Base-by-base conservation (phyloP, 1,284 basidiomycete species). In the Crepidotus sp. region DNA sequence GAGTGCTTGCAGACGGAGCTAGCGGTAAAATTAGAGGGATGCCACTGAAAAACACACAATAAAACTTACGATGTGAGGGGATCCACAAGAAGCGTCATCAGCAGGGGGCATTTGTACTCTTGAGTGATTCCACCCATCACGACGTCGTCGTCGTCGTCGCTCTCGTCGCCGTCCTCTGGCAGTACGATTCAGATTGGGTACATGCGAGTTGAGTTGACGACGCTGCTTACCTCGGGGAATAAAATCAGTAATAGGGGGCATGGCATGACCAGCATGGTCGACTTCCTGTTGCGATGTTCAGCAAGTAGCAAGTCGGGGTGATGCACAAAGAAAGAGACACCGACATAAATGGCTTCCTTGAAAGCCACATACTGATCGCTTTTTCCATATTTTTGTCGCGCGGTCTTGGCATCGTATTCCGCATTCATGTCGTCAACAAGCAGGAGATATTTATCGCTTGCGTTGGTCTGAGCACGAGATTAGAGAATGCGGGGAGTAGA, bases 51-150 rank as follows among this genome's bases (percentile, higher is more conserved):
- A 13, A 24, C 11, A 41, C 3, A 29, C 3, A 29, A 27, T 8
- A 34, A 37, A 32, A 39, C 40, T 31, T 61, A 87, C 85, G 83
- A 84, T 7, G 82, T 88, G 43, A 82, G 62, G 4, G 89, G 88
- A 41, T 92, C 68, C 22, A 69, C 68, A 22, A 87, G 70, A 8
- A 70, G 59, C 4, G 65, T 72, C 36, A 91, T 67, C 0, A 83
- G 79, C 40, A 93, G 66, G 2, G 89, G 88, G 52, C 89, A 93
- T 42, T 76, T 82, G 68, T 78, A 88, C 52, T 78, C 80, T 57
- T 90, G 85, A 6, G 80, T 84, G 17, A 80, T 72, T 37, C 87
- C 88, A 36, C 90, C 91, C 35, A 91, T 68, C 61, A 88, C 80
- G 17, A 93, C 84, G 29, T 90, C 84, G 37, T 83, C 83, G 36